A percentile compares a stretch with the other conserved stretches of the same genome.
These are phyloP conservation scores for Dactylorhiza incarnata DNA, from an alignment of 106 monocot genomes.

Conservation along the genomic window DNA sequence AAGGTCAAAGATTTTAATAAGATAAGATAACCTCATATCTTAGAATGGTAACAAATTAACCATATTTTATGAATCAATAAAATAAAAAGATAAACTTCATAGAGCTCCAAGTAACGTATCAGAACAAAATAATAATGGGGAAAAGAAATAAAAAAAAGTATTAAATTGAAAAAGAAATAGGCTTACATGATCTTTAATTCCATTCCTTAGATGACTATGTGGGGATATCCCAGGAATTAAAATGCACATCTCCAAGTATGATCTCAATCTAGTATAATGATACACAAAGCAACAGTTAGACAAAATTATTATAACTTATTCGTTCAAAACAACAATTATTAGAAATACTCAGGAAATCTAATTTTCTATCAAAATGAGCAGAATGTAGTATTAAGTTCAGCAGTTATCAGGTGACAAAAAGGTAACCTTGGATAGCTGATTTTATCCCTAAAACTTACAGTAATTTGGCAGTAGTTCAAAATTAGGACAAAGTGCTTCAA, in stretches of 20 bases:
- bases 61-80: neutral
- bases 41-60: neutral
- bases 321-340: neutral
- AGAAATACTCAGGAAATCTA: neutral
- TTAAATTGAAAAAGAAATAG: conserved; percentile 1
- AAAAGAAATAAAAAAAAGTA: neutral
- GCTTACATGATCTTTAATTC: conserved; percentile 34
- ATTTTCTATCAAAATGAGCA: neutral
- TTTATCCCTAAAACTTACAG: neutral
- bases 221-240: conserved; percentile 71
- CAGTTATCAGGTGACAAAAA: neutral
- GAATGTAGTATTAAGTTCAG: neutral
- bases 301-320: neutral
- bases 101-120: neutral
- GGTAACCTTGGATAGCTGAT: neutral
- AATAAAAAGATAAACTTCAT: neutral
- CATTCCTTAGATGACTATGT: conserved; percentile 27
- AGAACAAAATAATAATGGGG: neutral
- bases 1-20: neutral
- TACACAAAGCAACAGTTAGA: conserved; percentile 6
- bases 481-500: neutral
- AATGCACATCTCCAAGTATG: conserved; percentile 91
- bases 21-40: neutral
- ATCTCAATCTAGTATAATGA: conserved; percentile 46
- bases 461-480: neutral